These are phyloP conservation scores for Tetrapyrgos nigripes DNA, from an alignment of 1,284 basidiomycete species.

Conservation along the genomic window DNA sequence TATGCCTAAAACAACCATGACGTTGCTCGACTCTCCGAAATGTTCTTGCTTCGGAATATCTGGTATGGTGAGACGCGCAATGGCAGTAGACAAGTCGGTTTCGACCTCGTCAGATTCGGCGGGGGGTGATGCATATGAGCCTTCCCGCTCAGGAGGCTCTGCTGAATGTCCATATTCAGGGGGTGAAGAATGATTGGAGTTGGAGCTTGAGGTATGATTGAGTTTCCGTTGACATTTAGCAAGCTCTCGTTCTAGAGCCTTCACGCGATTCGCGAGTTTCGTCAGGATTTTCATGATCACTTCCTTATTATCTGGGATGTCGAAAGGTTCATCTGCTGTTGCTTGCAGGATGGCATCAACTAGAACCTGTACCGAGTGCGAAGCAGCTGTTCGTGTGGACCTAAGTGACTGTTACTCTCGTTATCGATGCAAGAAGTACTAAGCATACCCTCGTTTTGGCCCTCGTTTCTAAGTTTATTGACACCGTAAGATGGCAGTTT, in stretches of 20 bases:
- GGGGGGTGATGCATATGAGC: no score
- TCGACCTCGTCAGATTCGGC: neutral
- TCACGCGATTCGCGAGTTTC: neutral
- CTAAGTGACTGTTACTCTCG: neutral
- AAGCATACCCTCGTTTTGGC: neutral
- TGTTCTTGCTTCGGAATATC: neutral
- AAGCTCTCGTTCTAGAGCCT: neutral
- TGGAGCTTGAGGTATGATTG: neutral
- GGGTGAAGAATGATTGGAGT: neutral
- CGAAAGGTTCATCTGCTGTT: neutral
- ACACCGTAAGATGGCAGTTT: neutral
- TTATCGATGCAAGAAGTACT: neutral
- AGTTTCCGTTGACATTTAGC: neutral
- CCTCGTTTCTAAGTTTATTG: neutral
- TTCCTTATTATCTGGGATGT: conserved; percentile 1
- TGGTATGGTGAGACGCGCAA: neutral
- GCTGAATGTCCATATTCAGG: no score
- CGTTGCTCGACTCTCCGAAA: conserved; percentile 3
- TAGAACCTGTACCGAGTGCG: neutral
- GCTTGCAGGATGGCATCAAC: neutral
- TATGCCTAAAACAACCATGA: neutral
- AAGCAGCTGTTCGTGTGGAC: neutral
- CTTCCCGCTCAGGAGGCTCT: no score
- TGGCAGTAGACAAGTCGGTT: neutral
- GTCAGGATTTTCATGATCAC: neutral